These are phyloP conservation scores for Cercospora sojina DNA, from an alignment of 2,329 filamentous ascomycete genomes.

Conservation along the genomic window DNA sequence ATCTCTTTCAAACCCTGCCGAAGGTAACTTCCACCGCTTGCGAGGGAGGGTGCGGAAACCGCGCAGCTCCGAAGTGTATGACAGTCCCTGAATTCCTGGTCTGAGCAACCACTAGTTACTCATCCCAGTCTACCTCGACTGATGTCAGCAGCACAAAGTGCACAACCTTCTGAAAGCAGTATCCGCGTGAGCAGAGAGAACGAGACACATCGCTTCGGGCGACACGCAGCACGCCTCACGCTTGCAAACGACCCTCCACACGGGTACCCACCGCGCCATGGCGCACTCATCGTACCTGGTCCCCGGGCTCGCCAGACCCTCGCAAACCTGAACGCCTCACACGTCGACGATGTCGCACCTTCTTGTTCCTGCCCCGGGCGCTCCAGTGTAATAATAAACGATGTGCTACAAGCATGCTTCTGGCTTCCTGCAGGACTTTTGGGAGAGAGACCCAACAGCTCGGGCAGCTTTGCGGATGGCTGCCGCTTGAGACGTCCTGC, in stretches of 20 bases:
- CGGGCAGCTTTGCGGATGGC: neutral
- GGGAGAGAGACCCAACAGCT: neutral
- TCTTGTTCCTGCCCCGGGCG: neutral
- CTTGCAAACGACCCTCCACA: neutral
- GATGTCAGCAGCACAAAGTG: neutral
- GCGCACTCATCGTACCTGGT: constrained; percentile 1
- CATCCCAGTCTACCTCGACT: neutral
- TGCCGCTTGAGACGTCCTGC: neutral
- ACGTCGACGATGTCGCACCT: neutral
- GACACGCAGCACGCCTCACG: neutral
- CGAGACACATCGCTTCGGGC: neutral
- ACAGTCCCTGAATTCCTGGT: neutral
- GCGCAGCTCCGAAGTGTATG: constrained; percentile 12
- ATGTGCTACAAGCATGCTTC: neutral
- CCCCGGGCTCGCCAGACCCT: neutral
- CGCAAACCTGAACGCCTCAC: neutral
- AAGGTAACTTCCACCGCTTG: neutral
- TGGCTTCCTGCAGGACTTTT: neutral
- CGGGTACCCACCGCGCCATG: neutral
- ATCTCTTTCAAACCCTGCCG: neutral
- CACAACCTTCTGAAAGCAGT: neutral
- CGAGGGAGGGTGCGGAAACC: constrained; percentile 1
- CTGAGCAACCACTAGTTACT: neutral
- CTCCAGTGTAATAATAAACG: neutral
- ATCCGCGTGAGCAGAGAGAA: neutral